Evolutionary conservation across 148 eudicot genomes (phyloP).

Genomic region (Rhododendron kiyosumense): DNA sequence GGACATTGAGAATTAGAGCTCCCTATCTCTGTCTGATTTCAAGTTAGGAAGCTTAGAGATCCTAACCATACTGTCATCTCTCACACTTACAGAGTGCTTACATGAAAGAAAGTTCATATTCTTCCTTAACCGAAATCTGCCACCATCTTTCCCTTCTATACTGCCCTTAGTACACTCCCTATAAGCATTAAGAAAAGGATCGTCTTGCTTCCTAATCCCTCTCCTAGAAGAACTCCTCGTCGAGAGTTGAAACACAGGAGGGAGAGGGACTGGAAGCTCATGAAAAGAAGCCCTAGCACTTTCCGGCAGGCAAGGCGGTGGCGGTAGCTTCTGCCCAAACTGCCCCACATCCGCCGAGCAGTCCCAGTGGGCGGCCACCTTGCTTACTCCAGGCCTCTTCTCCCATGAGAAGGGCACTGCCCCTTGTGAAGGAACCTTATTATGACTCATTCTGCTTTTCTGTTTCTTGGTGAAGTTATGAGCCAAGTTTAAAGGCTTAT

Average conservation of each 20-base stretch:
- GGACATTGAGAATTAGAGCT: not conserved
- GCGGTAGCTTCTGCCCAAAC: not conserved
- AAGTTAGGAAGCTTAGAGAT: not conserved
- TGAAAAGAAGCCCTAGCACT: not conserved
- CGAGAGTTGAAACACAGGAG: constrained; percentile 6
- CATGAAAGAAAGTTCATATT: constrained; percentile 1
- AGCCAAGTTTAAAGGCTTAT: not conserved
- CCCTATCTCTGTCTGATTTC: not conserved
- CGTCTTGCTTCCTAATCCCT: constrained; percentile 15
- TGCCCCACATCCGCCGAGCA: not conserved
- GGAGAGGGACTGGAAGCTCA: constrained; percentile 23
- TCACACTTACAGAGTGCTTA: constrained; percentile 7
- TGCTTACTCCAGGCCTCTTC: constrained; percentile 35
- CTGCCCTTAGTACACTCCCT: constrained; percentile 19
- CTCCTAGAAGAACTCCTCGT: constrained; percentile 10
- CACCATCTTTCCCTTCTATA: not conserved
- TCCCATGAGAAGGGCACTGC: constrained; percentile 44
- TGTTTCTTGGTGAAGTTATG: not conserved
- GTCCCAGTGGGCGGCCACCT: not conserved
- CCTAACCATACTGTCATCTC: constrained; percentile 5
- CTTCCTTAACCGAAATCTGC: not conserved
- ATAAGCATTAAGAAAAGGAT: constrained; percentile 35
- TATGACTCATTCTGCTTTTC: constrained; percentile 20
- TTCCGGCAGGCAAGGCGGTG: not conserved
- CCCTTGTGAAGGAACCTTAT: constrained; percentile 20